Conservation (phyloP, 2,329 filamentous ascomycete species). For the Colletotrichum sublineola region DNA sequence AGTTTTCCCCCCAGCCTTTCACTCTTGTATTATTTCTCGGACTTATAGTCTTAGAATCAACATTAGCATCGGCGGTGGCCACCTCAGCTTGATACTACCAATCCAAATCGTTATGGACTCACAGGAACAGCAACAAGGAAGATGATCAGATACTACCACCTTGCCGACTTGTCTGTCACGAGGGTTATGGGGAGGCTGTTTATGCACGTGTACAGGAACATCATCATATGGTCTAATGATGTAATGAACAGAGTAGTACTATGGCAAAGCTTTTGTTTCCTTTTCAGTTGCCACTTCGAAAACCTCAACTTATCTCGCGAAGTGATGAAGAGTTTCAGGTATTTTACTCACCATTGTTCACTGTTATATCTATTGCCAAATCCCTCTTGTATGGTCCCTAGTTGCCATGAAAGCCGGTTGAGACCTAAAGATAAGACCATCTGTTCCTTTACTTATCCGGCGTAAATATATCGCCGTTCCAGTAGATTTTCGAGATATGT, state of each 20-base stretch:
- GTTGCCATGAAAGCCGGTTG: too few relatives aligned
- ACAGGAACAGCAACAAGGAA: constrained; percentile 27
- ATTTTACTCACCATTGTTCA: too few relatives aligned
- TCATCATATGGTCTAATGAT: too few relatives aligned
- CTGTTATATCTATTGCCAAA: too few relatives aligned
- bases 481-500: too few relatives aligned
- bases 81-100: constrained; percentile 61
- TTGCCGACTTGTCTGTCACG: constrained; percentile 8
- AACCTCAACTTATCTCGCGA: not conserved
- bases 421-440: too few relatives aligned
- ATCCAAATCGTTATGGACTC: constrained; percentile 64
- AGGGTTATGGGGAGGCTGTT: not conserved
- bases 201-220: not conserved
- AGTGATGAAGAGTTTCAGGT: not conserved
- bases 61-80: constrained; percentile 57
- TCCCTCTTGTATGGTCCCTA: too few relatives aligned
- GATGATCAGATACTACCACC: not conserved
- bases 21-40: constrained; percentile 68
- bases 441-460: too few relatives aligned
- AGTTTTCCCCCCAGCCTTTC: constrained; percentile 68
- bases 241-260: fast-evolving
- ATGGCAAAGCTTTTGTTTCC: not conserved
- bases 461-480: too few relatives aligned
- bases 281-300: not conserved
- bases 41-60: constrained; percentile 64